Evolutionary conservation across 75 land plant species (phyloP).

Genomic region (Sequoiadendron giganteum): DNA sequence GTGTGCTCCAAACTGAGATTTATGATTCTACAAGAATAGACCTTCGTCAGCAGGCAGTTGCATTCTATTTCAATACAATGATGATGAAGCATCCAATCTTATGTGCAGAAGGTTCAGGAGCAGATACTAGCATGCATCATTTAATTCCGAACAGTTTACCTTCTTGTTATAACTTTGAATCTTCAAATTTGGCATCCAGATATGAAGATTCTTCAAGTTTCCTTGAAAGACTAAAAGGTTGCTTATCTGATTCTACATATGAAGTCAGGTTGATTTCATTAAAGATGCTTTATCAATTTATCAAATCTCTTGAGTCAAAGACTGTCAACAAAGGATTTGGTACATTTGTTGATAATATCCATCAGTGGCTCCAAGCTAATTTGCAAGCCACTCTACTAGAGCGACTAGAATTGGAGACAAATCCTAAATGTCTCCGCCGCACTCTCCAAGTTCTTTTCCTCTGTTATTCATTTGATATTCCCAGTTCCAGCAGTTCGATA

Average conservation of each 20-base stretch:
- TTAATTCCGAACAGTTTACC: constrained; percentile 1
- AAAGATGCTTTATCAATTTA: constrained; percentile 59
- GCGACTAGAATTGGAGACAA: constrained; percentile 49
- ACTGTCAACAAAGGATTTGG: background rate
- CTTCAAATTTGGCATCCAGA: background rate
- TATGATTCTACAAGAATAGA: constrained; percentile 67
- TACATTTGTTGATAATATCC: constrained; percentile 14
- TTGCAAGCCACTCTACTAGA: constrained; percentile 55
- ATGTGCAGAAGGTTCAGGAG: constrained; percentile 14
- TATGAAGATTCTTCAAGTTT: constrained; percentile 4
- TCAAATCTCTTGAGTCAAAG: constrained; percentile 26
- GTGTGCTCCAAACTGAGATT: constrained; percentile 6
- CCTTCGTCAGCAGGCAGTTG: constrained; percentile 53
- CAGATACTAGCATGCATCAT: background rate
- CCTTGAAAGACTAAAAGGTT: constrained; percentile 29
- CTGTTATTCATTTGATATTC: constrained; percentile 47
- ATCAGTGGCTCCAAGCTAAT: constrained; percentile 32
- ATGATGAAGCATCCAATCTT: constrained; percentile 17
- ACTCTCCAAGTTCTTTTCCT: constrained; percentile 65
- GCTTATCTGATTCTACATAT: constrained; percentile 61
- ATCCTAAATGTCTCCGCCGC: constrained; percentile 70
- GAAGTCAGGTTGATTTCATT: constrained; percentile 86
- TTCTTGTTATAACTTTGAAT: background rate
- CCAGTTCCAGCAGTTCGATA: constrained; percentile 1
- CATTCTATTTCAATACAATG: constrained; percentile 57